Percentiles rank a stretch among this genome's conserved stretches.
Evolutionary conservation across 495 filamentous ascomycete genomes (phyloP).

Genomic region (Penicillium ochrochloron): DNA sequence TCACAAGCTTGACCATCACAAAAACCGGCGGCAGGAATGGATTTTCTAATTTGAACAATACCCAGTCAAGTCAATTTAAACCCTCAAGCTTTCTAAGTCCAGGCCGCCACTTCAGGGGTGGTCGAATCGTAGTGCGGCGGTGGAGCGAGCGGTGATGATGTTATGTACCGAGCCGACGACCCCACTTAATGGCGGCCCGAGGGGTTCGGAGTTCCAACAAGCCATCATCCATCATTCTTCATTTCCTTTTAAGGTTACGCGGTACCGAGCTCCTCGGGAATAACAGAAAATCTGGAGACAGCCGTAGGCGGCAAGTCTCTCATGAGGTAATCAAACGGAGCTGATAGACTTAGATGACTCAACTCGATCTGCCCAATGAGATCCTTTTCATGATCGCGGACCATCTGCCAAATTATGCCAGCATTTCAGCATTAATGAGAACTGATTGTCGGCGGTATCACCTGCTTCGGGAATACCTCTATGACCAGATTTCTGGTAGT

Average conservation of each 20-base stretch:
- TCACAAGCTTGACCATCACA: no score
- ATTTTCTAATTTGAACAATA: no score
- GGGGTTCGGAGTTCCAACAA: not conserved
- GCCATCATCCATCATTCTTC: not conserved
- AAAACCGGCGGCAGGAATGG: no score
- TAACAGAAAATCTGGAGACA: not conserved
- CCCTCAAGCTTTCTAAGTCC: no score
- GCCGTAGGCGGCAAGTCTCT: not conserved
- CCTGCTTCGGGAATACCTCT: slow-evolving; percentile 6
- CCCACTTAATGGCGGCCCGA: not conserved
- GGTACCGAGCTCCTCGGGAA: not conserved
- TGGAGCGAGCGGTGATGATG: no score
- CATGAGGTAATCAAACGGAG: not conserved
- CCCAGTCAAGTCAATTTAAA: no score
- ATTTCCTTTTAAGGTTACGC: not conserved
- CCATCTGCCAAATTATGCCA: not conserved
- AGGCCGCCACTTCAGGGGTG: not conserved
- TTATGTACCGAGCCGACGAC: not conserved
- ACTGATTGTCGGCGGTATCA: not conserved
- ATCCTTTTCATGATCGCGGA: slow-evolving; percentile 6
- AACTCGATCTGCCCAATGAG: slow-evolving; percentile 1
- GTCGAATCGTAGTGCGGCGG: not conserved
- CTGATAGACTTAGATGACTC: not conserved
- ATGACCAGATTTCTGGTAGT: slow-evolving; percentile 2
- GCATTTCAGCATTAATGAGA: not conserved